Base-by-base conservation (phyloP, 2,329 filamentous ascomycete genomes). In the Coniochaeta sp. region DNA sequence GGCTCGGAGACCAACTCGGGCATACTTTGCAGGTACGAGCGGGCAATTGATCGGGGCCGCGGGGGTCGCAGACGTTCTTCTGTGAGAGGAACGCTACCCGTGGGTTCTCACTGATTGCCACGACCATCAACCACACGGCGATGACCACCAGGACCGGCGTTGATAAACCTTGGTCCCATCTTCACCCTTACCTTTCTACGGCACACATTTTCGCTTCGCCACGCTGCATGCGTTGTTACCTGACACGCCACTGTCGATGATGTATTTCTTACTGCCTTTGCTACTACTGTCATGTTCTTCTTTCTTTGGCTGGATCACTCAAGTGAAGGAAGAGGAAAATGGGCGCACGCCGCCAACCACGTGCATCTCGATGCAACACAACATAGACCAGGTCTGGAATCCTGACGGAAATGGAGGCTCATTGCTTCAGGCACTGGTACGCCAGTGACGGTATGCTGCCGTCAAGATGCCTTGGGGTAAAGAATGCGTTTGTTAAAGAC, bases 351-450 rank as follows among this genome's bases (percentile, higher is more conserved):
- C 38, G 38, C 18, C 20, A n/a, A n/a, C n/a, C n/a, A n/a, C n/a
- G n/a, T n/a, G n/a, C n/a, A n/a, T n/a, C n/a, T n/a, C n/a, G n/a
- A n/a, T n/a, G n/a, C n/a, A n/a, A n/a, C n/a, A n/a, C 20, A 9
- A 24, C 20, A 47, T 31, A 47, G 45, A 47, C 12, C 12, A 10
- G 38, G n/a, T 30, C 20, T 8, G 45, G 27, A 47, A 20, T 30
- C 14, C n/a, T 20, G 26, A 16, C 6, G 35, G 35, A 45, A 22
- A 16, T 6, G 35, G 35, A 45, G 33, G 49, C n/a, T 31, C 35
- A 13, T 45, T 51, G 33, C 35, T 42, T 32, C 14, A 31, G n/a
- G 38, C 7, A 42, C 18, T 14, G 38, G 12, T 51, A 51, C 49
- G n/a, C n/a, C n/a, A n/a, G n/a, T n/a, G n/a, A n/a, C n/a, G n/a